Conservation (phyloP, 305 asterid species). For the Fraxinus paxiana region DNA sequence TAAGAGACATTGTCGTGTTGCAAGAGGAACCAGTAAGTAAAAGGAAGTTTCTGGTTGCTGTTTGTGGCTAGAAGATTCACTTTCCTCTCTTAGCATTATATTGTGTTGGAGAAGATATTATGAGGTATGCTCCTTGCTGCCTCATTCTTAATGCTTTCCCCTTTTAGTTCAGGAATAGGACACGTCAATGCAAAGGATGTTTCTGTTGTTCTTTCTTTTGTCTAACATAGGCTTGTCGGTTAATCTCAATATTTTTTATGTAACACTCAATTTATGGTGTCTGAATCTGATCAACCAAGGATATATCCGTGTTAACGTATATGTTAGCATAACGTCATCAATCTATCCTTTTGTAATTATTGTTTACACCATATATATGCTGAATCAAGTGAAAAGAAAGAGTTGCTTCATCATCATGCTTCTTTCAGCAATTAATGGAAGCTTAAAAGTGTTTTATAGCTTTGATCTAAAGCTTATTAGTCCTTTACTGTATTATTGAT, state of each 20-base stretch:
- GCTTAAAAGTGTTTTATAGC: not conserved
- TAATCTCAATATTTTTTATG: not conserved
- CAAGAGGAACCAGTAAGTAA: slow-evolving; percentile 66
- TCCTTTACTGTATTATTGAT: not conserved
- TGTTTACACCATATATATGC: not conserved
- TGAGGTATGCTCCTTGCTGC: slow-evolving; percentile 29
- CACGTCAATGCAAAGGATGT: not conserved
- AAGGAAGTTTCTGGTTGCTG: slow-evolving; percentile 57
- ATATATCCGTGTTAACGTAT: not conserved
- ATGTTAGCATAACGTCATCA: not conserved
- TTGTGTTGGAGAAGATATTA: slow-evolving; percentile 22
- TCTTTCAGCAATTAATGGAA: not conserved
- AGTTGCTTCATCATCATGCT: not conserved
- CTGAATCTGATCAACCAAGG: not conserved
- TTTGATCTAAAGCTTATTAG: not conserved
- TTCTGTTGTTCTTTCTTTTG: not conserved
- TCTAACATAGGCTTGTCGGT: not conserved
- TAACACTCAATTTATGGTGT: not conserved
- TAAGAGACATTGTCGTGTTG: slow-evolving; percentile 62
- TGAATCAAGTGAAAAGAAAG: not conserved
- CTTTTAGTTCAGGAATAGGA: not conserved
- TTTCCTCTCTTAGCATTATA: slow-evolving; percentile 13
- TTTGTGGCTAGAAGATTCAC: slow-evolving; percentile 35
- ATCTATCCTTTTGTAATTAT: not conserved
- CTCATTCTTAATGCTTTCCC: slow-evolving; percentile 5